These are phyloP conservation scores for Xylaria venustula DNA, from an alignment of 495 filamentous ascomycete genomes.

Conservation along the genomic window DNA sequence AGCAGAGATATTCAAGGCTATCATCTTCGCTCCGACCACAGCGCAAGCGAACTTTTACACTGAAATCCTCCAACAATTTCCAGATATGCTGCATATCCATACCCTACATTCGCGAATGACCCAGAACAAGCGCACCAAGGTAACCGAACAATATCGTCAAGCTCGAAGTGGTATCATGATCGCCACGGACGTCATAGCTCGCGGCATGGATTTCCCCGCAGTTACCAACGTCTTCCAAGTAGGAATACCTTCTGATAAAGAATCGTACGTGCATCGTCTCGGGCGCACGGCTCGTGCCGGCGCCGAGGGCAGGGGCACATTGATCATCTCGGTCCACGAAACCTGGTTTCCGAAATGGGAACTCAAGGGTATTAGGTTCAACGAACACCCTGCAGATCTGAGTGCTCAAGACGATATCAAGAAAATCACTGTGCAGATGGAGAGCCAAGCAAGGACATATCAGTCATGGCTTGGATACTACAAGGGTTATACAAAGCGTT, in stretches of 20 bases:
- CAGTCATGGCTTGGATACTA: constrained; percentile 50
- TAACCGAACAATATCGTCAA: constrained; percentile 61
- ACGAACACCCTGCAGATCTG: constrained; percentile 27
- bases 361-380: constrained; percentile 36
- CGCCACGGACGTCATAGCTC: constrained; percentile 68
- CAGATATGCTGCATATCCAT: constrained; percentile 46
- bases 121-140: constrained; percentile 55
- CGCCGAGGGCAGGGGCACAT: constrained; percentile 64
- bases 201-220: constrained; percentile 74
- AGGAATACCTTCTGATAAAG: constrained; percentile 57
- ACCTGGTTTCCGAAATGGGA: constrained; percentile 54
- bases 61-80: constrained; percentile 45
- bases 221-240: constrained; percentile 73
- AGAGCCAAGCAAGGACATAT: constrained; percentile 28
- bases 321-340: constrained; percentile 60
- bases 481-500: constrained; percentile 45
- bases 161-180: constrained; percentile 57
- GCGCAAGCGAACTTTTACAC: constrained; percentile 54
- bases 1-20: constrained; percentile 53
- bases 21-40: constrained; percentile 68
- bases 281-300: constrained; percentile 72
- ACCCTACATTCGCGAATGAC: constrained; percentile 62
- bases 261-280: constrained; percentile 73
- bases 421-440: constrained; percentile 19
- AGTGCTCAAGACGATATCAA: constrained; percentile 23